Conservation (phyloP, 1,139 yeast species). For the Meyerozyma guilliermondii region DNA sequence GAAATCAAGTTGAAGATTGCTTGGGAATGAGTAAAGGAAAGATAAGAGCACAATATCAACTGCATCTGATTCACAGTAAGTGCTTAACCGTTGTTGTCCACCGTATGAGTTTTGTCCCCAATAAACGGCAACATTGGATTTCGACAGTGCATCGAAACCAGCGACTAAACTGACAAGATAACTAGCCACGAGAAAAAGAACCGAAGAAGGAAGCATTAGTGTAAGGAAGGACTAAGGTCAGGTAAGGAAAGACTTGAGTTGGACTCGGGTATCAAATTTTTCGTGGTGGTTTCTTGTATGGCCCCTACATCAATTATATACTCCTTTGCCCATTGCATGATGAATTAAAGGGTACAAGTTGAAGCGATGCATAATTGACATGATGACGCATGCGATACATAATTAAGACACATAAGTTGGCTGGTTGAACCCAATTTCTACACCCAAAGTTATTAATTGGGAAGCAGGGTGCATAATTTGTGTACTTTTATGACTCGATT, state of each 20-base stretch:
- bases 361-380: background rate
- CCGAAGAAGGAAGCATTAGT: background rate
- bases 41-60: constrained; percentile 73
- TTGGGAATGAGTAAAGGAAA: constrained; percentile 62
- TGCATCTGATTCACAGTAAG: constrained; percentile 63
- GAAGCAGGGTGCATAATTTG: background rate
- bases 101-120: constrained; percentile 92
- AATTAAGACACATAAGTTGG: background rate
- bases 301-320: background rate
- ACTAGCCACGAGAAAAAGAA: background rate
- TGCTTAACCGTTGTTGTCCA: constrained; percentile 57
- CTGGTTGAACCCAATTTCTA: background rate
- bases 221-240: constrained; percentile 1
- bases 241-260: constrained; percentile 1
- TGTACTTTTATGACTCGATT: background rate
- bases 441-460: background rate
- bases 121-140: constrained; percentile 55
- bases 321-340: background rate
- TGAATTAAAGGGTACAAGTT: background rate
- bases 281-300: background rate
- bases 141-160: background rate
- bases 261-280: background rate
- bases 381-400: background rate
- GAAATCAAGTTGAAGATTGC: constrained; percentile 47
- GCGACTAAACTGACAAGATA: background rate